Percentiles rank a stretch among this genome's conserved stretches.
Evolutionary conservation across 1,139 yeast species (phyloP).

Genomic region (Ogataea hybrid): DNA sequence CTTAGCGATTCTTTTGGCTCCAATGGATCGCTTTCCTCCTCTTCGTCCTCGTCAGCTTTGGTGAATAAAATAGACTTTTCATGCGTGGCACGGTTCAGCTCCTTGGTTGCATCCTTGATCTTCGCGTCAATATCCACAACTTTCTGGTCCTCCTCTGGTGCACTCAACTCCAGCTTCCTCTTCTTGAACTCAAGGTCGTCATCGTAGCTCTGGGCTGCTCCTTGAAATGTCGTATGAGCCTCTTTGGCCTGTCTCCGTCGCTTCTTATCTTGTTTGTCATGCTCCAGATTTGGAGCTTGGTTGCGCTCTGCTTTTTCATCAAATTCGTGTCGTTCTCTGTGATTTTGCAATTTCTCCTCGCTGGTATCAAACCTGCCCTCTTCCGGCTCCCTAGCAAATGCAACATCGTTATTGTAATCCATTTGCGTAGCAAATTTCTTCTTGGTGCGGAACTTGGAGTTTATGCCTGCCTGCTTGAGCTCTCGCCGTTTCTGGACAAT

Average conservation of each 20-base stretch:
- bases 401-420: conserved; percentile 82
- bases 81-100: conserved; percentile 22
- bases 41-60: conserved; percentile 12
- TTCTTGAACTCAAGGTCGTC: conserved; percentile 42
- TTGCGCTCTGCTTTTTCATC: conserved; percentile 43
- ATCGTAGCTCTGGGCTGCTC: conserved; percentile 28
- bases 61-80: conserved; percentile 28
- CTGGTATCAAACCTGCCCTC: conserved; percentile 68
- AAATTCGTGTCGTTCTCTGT: conserved; percentile 40
- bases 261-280: conserved; percentile 37
- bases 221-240: conserved; percentile 21
- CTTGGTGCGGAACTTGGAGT: conserved; percentile 51
- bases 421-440: conserved; percentile 55
- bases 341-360: conserved; percentile 51
- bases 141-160: conserved; percentile 27
- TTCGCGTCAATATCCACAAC: conserved; percentile 33
- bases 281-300: conserved; percentile 48
- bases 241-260: conserved; percentile 31
- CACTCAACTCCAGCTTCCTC: conserved; percentile 54
- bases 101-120: conserved; percentile 33
- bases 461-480: conserved; percentile 81
- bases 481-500: conserved; percentile 80
- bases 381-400: conserved; percentile 73
- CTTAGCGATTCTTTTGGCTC: conserved; percentile 18
- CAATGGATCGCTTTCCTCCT: conserved; percentile 4